Evolutionary conservation across 2,329 filamentous ascomycete genomes (phyloP), one percentile per base, ranked within the genome.

Genomic region (Lachnellula arida): DNA sequence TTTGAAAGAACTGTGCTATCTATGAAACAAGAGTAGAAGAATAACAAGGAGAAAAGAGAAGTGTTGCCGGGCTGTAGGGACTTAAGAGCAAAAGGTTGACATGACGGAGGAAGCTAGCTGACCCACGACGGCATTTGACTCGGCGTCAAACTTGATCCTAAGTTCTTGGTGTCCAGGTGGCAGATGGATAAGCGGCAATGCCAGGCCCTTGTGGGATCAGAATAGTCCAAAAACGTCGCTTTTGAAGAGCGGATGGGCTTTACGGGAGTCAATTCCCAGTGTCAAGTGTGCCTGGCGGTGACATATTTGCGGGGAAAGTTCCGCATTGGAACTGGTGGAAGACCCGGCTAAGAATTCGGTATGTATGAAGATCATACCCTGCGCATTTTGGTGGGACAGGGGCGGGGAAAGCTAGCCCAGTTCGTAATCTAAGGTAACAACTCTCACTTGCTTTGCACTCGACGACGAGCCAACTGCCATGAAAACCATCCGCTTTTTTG

Each of bases 41-140:
- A 40, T 19, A 42, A 35, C 22, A 39, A 37, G 37, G 35, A 48
- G n/a, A 9, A 48, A 39, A 15, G 11, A 39, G 25, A 35, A 35
- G 15, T 19, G 40, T 23, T 7, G 28, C 39, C 14, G 28, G 28
- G 28, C 25, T 19, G 19, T 48, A 32, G 47, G 43, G 42, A 47
- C 25, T 47, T 47, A 32, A 47, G 5, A 14, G 44, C 28, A n/a
- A 34, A 28, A 23, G 28, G 23, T 14, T 28, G 23, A 22, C 52
- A 25, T 57, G 23, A 53, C 49, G 56, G 46, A 60, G 43, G 52
- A 54, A 35, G 25, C 54, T 62, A 60, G 57, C 56, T 35, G 40
- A 54, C 44, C 32, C 50, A 14, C 28, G 49, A 63, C 61, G 63
- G 63, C 61, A 65, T 51, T 59, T 65, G 23, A 35, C 14, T 53